Base-by-base conservation (phyloP, 192 early-diverging fungal genomes). In the Haplosporangium gracile region DNA sequence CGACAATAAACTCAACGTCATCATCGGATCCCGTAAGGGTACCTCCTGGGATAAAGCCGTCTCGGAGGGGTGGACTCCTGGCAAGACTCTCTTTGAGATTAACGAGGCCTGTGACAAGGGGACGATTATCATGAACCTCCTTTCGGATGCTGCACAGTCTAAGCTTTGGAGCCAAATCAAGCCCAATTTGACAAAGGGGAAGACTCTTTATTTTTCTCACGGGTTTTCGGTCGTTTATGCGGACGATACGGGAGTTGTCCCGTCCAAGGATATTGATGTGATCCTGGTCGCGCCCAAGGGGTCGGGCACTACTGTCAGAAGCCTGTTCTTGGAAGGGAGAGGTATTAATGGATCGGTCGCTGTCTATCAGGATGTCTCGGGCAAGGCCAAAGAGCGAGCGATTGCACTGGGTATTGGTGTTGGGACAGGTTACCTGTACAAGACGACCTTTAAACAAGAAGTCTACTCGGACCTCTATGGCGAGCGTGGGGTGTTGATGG, bases 191-290 rank as follows among this genome's bases (percentile, higher is more conserved):
- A 98, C 97, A 77, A 95, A 96, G 75, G 98, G 98, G 89, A 99
- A 99, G 93, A 98, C 98, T 20, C 95, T 99, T 51, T 99, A 98
- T 93, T 99, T 99, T 86, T 97, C 97, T 75, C 97, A 98, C 93
- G 97, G 97, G 75, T 99, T 99, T 90, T 95, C 95, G 80, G 94
- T 99, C 78, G 95, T 98, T 79, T 99, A 96, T 92, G 92, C 95
- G 83, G 93, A 97, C 69, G 95, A 98, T 81, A 99, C 98, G 51
- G 90, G 96, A 49, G 95, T 99, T 69, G 90, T 97, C 74, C 96
- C 97, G 1, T 97, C 98, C 82, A 93, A 93, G 77, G 97, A 97
- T 89, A 93, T 98, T 82, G 98, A 99, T 87, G 98, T 99, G 26
- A 94, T 99, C 80, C 92, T 99, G 82, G 96, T 96, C 82, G 98